Conservation (phyloP, 805 yeast species). For the Candida ascalaphidarum region DNA sequence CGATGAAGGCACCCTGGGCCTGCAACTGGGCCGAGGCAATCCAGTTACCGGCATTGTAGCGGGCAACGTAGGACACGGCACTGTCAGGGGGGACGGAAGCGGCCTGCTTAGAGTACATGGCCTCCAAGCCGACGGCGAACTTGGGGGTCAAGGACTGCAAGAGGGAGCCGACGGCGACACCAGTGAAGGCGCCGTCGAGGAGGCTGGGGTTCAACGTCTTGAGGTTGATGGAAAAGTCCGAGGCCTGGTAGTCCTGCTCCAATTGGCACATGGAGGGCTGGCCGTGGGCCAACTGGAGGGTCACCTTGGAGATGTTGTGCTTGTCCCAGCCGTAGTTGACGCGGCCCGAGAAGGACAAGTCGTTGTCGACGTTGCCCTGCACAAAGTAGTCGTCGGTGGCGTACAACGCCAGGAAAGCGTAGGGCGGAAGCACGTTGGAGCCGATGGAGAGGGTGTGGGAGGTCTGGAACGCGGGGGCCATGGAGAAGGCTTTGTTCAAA, state of each 20-base stretch:
- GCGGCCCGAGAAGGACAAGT: slow-evolving; percentile 78
- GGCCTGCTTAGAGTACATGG: slow-evolving; percentile 75
- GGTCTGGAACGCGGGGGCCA: slow-evolving; percentile 94
- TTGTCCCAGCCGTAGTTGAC: slow-evolving; percentile 86
- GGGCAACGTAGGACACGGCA: slow-evolving; percentile 80
- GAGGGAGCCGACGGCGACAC: slow-evolving; percentile 86
- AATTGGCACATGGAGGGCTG: slow-evolving; percentile 93
- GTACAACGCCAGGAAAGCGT: slow-evolving; percentile 83
- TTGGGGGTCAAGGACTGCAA: slow-evolving; percentile 82
- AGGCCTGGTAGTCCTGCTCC: slow-evolving; percentile 91
- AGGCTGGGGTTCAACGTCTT: slow-evolving; percentile 87
- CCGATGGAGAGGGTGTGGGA: slow-evolving; percentile 91
- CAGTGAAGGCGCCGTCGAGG: slow-evolving; percentile 68
- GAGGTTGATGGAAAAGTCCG: slow-evolving; percentile 80
- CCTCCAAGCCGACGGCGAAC: slow-evolving; percentile 85
- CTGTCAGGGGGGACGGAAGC: slow-evolving; percentile 74
- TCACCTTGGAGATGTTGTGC: slow-evolving; percentile 69
- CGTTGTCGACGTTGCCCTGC: slow-evolving; percentile 90
- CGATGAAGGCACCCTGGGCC: slow-evolving; percentile 83
- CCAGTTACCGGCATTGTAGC: slow-evolving; percentile 87
- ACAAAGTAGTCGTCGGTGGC: slow-evolving; percentile 79
- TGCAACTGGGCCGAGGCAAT: slow-evolving; percentile 88
- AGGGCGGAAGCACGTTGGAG: slow-evolving; percentile 76
- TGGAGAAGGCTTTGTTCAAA: slow-evolving; percentile 80
- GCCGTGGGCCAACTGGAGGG: slow-evolving; percentile 78